Evolutionary conservation across 148 eudicot species (phyloP), one percentile per base, ranked within the genome.

Genomic region (Talinum fruticosum): DNA sequence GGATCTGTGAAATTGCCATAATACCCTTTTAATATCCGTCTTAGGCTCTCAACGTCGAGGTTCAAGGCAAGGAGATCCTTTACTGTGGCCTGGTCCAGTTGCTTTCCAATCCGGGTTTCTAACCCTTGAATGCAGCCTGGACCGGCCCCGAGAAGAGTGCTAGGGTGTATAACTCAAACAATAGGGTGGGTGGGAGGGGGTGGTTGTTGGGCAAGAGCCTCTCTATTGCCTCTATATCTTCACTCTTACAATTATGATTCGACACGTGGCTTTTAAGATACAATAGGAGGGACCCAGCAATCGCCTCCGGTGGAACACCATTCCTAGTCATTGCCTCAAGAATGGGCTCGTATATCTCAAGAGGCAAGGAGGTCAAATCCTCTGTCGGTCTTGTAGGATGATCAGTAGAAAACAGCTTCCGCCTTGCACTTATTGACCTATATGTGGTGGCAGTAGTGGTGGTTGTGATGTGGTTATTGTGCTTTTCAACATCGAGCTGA

Each of bases 91-190:
- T 57, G 77, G 47, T 90, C 90, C 29, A 94, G 74, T 41, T 86
- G 89, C 74, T 81, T 89, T 30, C 97, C 94, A 0, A 91, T 83
- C 66, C 93, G 86, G n/a, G 51, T 75, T 81, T 91, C 97, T 13
- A 90, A 51, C 24, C 89, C 85, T 26, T 77, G 79, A 71, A 74
- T 80, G 57, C 93, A 91, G 8, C 79, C 83, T 0, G 61, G 30
- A 49, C 70, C 68, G 1, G 93, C 88, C 8, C 83, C 80, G 81
- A n/a, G 8, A 76, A 24, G 1, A 82, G 75, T 5, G 94, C 87
- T 36, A 67, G 36, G 14, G 35, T 49, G 21, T 90, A 84, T 87
- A 94, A 79, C 73, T 89, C 87, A 41, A 78, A 85, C 62, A 94
- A 70, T 14, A 89, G 79, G 0, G 76, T 72, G 72, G 82, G 77